Evolutionary conservation across 2,329 filamentous ascomycete genomes (phyloP).

Genomic region (Pseudogymnoascus sp.): DNA sequence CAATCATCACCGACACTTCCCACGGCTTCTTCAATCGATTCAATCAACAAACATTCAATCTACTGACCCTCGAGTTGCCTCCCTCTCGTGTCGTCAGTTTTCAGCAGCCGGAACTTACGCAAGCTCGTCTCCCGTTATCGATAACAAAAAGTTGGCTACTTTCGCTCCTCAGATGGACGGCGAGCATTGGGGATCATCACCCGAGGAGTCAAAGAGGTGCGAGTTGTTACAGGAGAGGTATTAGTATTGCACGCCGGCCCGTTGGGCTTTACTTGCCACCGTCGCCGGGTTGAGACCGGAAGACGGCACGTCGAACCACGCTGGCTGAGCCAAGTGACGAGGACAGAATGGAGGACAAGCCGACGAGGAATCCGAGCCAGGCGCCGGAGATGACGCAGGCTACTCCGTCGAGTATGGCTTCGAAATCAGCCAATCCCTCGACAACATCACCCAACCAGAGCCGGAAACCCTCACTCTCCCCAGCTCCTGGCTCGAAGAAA

Average conservation of each 20-base stretch:
- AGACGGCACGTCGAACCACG: neutral
- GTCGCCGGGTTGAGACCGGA: neutral
- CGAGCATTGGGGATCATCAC: slow-evolving; percentile 4
- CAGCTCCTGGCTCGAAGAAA: slow-evolving; percentile 21
- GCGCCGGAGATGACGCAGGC: neutral
- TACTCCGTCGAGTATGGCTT: slow-evolving; percentile 4
- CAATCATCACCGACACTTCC: neutral
- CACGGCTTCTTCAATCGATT: neutral
- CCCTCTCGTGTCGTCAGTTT: neutral
- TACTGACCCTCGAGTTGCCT: neutral
- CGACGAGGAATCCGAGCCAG: neutral
- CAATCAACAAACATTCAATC: neutral
- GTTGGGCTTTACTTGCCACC: neutral
- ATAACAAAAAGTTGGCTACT: neutral
- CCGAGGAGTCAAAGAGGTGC: neutral
- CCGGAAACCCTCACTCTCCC: slow-evolving; percentile 21
- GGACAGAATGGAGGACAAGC: slow-evolving; percentile 2
- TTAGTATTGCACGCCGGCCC: neutral
- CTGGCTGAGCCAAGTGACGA: neutral
- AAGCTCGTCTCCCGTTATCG: neutral
- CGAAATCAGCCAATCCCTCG: neutral
- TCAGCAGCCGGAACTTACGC: neutral
- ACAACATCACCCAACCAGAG: slow-evolving; percentile 12
- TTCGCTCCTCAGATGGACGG: slow-evolving; percentile 3
- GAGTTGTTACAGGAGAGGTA: neutral